Evolutionary conservation across 371 early-diverging fungal species (phyloP).

Genomic region (Sporodiniella umbellata): DNA sequence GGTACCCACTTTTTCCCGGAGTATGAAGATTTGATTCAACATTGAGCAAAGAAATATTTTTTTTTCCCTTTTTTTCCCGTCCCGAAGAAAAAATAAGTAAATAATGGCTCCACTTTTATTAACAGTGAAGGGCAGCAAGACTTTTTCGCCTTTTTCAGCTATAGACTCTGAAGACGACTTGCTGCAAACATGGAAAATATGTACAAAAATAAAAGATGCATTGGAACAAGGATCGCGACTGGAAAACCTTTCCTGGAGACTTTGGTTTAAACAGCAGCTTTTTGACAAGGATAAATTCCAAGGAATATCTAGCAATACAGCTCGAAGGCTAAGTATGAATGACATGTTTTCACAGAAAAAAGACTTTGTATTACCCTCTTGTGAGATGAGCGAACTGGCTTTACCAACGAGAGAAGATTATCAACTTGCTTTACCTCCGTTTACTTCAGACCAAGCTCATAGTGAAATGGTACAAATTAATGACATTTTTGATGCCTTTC

Average conservation of each 20-base stretch:
- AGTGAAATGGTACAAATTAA: slow-evolving; percentile 17
- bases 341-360: slow-evolving; percentile 1
- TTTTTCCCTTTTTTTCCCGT: slow-evolving; percentile 2
- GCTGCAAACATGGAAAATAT: slow-evolving; percentile 77
- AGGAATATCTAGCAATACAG: slow-evolving; percentile 33
- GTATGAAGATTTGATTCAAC: too few species aligned
- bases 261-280: slow-evolving; percentile 70
- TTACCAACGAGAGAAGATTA: not conserved
- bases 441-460: slow-evolving; percentile 14
- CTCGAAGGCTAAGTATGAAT: slow-evolving; percentile 34
- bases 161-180: slow-evolving; percentile 72
- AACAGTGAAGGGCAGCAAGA: slow-evolving; percentile 74
- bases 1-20: too few species aligned
- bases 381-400: not conserved
- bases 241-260: slow-evolving; percentile 89
- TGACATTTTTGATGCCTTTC: slow-evolving; percentile 21
- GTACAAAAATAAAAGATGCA: slow-evolving; percentile 86
- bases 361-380: too few species aligned
- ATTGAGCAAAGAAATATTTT: not conserved
- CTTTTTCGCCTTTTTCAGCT: slow-evolving; percentile 70
- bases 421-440: slow-evolving; percentile 15
- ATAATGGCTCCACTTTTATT: slow-evolving; percentile 76
- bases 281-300: slow-evolving; percentile 29
- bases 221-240: slow-evolving; percentile 81
- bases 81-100: not conserved